Evolutionary conservation across 2,329 filamentous ascomycete genomes (phyloP).

Genomic region (Epichloe brachyelytri): DNA sequence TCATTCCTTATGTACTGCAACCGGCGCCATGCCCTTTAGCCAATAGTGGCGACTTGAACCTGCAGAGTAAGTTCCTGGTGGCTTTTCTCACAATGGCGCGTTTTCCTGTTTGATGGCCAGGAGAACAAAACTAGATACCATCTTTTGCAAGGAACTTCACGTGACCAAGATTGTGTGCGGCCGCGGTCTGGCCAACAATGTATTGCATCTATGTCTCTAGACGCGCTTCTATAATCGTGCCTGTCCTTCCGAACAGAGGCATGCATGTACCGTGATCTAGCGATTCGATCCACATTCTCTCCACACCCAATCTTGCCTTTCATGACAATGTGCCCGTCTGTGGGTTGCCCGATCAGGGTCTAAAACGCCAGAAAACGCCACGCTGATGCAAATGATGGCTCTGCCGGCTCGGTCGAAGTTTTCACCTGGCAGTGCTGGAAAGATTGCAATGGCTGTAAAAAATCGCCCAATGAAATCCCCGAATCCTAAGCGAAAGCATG

Average conservation of each 20-base stretch:
- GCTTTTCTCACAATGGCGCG: too few species aligned
- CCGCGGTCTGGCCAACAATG: too few species aligned
- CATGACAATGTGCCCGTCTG: background rate
- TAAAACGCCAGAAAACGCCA: conserved; percentile 3
- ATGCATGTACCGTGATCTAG: background rate
- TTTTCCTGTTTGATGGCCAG: too few species aligned
- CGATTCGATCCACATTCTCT: background rate
- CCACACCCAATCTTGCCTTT: background rate
- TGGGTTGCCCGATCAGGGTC: background rate
- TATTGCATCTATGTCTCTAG: background rate
- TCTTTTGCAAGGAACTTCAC: too few species aligned
- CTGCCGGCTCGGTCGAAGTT: background rate
- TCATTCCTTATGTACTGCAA: too few species aligned
- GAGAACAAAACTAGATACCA: too few species aligned
- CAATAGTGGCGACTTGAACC: too few species aligned
- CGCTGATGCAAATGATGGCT: conserved; percentile 3
- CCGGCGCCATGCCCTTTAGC: too few species aligned
- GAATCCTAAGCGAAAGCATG: background rate
- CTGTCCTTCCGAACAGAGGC: background rate
- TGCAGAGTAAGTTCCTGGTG: too few species aligned
- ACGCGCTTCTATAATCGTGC: background rate
- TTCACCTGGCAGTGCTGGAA: background rate
- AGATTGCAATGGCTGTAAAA: background rate
- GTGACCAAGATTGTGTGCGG: too few species aligned
- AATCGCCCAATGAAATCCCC: background rate